These are phyloP conservation scores for Echinosophora koreensis DNA, from an alignment of 306 rosid genomes.

Conservation along the genomic window DNA sequence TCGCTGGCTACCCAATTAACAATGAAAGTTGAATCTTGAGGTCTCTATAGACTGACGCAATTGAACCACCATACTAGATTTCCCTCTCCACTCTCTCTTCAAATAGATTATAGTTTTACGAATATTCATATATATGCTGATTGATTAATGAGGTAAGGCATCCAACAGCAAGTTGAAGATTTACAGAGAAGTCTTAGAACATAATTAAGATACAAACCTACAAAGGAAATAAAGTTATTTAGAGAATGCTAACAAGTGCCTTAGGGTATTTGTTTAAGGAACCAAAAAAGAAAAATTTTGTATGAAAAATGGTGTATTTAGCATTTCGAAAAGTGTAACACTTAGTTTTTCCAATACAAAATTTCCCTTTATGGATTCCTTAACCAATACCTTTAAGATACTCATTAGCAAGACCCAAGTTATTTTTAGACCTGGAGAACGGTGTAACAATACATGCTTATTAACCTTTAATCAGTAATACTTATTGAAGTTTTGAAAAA, in stretches of 20 bases:
- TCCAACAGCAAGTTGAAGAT: conserved; percentile 9
- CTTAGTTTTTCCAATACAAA: no score
- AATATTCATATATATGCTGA: not conserved
- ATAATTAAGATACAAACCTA: not conserved
- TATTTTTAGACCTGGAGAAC: conserved; percentile 25
- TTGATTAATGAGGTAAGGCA: conserved; percentile 36
- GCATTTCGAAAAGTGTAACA: no score
- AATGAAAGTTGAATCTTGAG: not conserved
- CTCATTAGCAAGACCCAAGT: no score
- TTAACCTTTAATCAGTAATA: conserved; percentile 22
- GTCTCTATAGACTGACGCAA: conserved; percentile 40
- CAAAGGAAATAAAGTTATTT: no score
- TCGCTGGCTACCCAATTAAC: conserved; percentile 27
- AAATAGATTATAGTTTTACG: not conserved
- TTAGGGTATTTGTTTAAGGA: no score
- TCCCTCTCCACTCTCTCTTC: not conserved
- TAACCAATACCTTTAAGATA: no score
- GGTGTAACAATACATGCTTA: not conserved
- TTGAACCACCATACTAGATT: conserved; percentile 27
- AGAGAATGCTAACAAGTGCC: no score
- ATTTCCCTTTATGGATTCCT: no score
- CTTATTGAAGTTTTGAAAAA: not conserved
- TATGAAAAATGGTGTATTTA: no score
- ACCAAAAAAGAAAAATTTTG: no score
- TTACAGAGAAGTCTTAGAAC: not conserved